A percentile compares a stretch with the other conserved stretches of the same genome.
phyloP scores from a whole-genome alignment of 2,329 filamentous ascomycete species.

The Paracorniculantispora psalliotae region DNA sequence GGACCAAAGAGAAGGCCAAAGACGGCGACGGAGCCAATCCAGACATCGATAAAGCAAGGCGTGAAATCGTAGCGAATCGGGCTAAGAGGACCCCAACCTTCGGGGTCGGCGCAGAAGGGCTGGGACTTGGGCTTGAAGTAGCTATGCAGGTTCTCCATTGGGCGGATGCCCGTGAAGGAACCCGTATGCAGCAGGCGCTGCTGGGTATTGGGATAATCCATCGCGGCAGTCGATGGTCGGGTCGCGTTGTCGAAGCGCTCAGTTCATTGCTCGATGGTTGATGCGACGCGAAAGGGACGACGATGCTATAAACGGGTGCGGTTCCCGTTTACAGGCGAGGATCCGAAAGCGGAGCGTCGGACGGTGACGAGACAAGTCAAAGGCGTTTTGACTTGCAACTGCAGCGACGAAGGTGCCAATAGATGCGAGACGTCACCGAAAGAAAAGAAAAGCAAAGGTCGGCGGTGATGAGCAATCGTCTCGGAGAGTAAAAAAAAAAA shows the following conservation, averaged over 20 bases:
- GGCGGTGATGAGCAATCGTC: not conserved
- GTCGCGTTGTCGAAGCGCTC: not conserved
- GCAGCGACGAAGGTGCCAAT: not conserved
- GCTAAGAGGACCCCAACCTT: conserved; percentile 95
- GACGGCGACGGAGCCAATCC: conserved; percentile 70
- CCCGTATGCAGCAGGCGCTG: conserved; percentile 50
- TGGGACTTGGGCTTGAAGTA: conserved; percentile 62
- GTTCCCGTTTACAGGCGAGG: conserved; percentile 3
- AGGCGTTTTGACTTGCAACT: not conserved
- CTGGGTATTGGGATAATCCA: conserved; percentile 29
- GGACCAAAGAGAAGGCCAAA: conserved; percentile 77
- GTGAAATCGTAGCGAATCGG: conserved; percentile 88
- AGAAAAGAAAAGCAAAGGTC: not conserved
- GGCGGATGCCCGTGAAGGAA: conserved; percentile 56
- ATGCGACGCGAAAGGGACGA: not conserved
- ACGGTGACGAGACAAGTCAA: not conserved
- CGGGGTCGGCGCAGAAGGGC: conserved; percentile 78
- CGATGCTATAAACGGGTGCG: not conserved
- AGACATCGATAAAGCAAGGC: conserved; percentile 93
- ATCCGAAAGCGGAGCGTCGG: not conserved
- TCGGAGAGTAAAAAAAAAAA: not conserved
- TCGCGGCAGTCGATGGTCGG: not conserved
- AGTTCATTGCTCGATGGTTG: conserved; percentile 5
- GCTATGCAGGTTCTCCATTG: conserved; percentile 45
- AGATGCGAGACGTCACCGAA: not conserved